Conservation (phyloP, 2,329 filamentous ascomycete species). For the Cordyceps fumosorosea region DNA sequence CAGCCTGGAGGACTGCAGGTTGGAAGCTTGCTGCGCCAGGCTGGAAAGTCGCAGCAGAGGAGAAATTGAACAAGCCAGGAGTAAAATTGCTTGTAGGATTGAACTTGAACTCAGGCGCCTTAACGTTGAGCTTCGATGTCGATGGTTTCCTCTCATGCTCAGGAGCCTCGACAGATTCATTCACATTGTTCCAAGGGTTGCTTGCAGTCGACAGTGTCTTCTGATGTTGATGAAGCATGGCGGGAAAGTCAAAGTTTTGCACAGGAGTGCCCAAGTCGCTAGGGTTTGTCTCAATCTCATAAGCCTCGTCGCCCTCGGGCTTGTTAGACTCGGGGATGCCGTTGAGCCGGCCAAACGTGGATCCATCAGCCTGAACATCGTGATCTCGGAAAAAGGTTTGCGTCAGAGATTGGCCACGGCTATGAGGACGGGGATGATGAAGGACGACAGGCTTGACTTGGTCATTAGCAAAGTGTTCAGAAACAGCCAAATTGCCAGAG, state of each 20-base stretch:
- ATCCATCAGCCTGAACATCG: conserved; percentile 36
- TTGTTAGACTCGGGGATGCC: conserved; percentile 34
- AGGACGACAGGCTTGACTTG: conserved; percentile 50
- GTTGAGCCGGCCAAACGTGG: conserved; percentile 33
- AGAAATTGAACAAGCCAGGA: conserved; percentile 45
- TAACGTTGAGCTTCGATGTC: conserved; percentile 76
- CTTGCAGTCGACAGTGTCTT: conserved; percentile 49
- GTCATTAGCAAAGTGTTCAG: conserved; percentile 47
- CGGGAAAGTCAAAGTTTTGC: conserved; percentile 41
- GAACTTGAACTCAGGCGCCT: conserved; percentile 84
- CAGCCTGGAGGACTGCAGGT: conserved; percentile 32
- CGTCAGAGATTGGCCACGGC: conserved; percentile 63
- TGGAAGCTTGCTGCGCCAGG: conserved; percentile 27
- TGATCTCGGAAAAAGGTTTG: conserved; percentile 58
- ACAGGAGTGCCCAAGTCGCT: conserved; percentile 63
- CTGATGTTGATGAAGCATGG: conserved; percentile 42
- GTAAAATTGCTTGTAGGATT: conserved; percentile 48
- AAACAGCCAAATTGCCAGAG: conserved; percentile 42
- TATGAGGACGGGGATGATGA: conserved; percentile 69
- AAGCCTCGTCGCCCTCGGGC: conserved; percentile 44
- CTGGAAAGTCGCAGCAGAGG: conserved; percentile 19
- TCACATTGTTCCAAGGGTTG: conserved; percentile 52
- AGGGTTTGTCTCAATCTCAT: conserved; percentile 67
- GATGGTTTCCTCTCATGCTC: conserved; percentile 49
- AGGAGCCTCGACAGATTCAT: conserved; percentile 37